Evolutionary conservation across 2,329 filamentous ascomycete species (phyloP).

Genomic region (Fusarium mangiferae): DNA sequence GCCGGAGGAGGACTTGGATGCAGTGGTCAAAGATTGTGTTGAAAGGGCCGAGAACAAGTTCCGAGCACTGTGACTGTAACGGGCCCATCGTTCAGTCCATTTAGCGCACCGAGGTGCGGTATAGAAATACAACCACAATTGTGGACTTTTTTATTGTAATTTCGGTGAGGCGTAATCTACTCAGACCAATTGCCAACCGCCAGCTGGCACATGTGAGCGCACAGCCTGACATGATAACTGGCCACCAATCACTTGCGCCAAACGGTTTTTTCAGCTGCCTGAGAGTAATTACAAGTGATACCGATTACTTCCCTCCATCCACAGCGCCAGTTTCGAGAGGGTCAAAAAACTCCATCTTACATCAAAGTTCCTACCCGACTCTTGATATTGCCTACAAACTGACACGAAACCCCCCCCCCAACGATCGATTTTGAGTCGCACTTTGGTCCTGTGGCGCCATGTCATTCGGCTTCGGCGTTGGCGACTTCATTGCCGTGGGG

Average conservation of each 20-base stretch:
- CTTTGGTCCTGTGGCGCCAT: accelerated
- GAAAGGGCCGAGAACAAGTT: neutral
- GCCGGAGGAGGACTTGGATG: neutral
- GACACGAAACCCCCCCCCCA: too few relatives aligned
- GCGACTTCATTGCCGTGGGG: neutral
- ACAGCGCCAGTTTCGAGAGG: neutral
- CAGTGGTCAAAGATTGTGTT: neutral
- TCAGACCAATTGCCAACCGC: neutral
- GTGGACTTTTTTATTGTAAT: neutral
- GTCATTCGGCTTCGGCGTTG: neutral
- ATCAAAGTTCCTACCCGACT: neutral
- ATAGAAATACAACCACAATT: accelerated
- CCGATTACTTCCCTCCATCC: neutral
- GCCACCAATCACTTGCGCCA: neutral
- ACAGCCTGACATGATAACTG: neutral
- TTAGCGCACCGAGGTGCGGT: accelerated
- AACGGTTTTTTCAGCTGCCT: accelerated
- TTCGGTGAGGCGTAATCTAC: accelerated
- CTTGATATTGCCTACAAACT: too few relatives aligned
- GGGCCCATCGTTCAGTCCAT: accelerated
- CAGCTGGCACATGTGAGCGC: neutral
- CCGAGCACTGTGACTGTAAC: neutral
- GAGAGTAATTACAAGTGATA: neutral
- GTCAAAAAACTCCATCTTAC: accelerated
- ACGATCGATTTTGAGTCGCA: too few relatives aligned